Evolutionary conservation across 2,329 filamentous ascomycete genomes (phyloP).

Genomic region (Scedosporium minutisporum): DNA sequence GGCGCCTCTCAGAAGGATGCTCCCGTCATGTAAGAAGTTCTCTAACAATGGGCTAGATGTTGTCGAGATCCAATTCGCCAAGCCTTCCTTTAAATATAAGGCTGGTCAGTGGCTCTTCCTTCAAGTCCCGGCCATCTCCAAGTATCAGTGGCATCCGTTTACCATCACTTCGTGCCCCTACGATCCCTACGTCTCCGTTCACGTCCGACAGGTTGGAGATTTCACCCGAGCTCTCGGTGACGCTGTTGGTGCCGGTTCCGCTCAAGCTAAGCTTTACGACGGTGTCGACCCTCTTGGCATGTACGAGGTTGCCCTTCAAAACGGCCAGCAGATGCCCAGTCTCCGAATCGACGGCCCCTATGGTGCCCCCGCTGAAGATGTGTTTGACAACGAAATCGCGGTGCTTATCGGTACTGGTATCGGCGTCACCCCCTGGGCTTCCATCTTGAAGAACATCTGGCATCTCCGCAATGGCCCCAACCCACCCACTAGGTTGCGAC

Average conservation of each 20-base stretch:
- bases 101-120: constrained; percentile 97
- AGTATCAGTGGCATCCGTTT: constrained; percentile 95
- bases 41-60: constrained; percentile 51
- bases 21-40: background rate
- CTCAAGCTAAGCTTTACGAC: constrained; percentile 84
- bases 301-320: constrained; percentile 93
- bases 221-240: constrained; percentile 92
- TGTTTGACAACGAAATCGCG: constrained; percentile 87
- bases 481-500: constrained; percentile 76
- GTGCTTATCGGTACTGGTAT: constrained; percentile 81
- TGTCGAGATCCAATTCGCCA: constrained; percentile 93
- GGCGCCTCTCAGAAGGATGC: background rate
- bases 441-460: constrained; percentile 96
- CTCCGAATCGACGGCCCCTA: constrained; percentile 93
- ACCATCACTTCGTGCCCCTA: constrained; percentile 98
- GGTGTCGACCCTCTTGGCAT: constrained; percentile 87
- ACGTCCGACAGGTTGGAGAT: constrained; percentile 93
- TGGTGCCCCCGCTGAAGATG: constrained; percentile 92
- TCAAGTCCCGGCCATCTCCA: constrained; percentile 80
- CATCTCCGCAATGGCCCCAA: constrained; percentile 85
- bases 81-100: constrained; percentile 96
- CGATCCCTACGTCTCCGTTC: constrained; percentile 87
- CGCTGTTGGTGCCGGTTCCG: constrained; percentile 79
- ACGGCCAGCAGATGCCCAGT: constrained; percentile 83
- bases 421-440: constrained; percentile 77